These are phyloP conservation scores for Phytophthora boehmeriae DNA, from an alignment of 352 stramenopile genomes.

Conservation along the genomic window DNA sequence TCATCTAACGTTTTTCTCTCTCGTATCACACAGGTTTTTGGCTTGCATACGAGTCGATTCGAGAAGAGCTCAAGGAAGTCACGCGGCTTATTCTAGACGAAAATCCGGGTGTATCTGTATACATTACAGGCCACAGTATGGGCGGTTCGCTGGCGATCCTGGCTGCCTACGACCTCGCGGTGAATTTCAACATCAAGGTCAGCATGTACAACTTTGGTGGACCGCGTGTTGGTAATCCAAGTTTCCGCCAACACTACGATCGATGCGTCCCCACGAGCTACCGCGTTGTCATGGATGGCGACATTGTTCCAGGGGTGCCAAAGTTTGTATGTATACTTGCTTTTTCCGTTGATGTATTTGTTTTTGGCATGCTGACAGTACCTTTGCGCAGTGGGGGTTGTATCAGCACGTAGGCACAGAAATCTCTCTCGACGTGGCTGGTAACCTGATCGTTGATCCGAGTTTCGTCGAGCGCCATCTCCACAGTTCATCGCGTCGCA, in stretches of 20 bases:
- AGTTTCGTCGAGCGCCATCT: conserved; percentile 83
- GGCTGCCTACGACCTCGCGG: conserved; percentile 82
- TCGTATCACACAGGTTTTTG: conserved; percentile 64
- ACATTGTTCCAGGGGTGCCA: conserved; percentile 78
- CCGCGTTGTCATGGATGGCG: conserved; percentile 81
- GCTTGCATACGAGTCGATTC: conserved; percentile 84
- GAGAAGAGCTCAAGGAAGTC: conserved; percentile 77
- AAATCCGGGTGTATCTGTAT: conserved; percentile 87
- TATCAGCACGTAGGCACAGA: conserved; percentile 82
- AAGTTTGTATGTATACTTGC: conserved; percentile 61
- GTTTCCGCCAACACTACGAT: conserved; percentile 81
- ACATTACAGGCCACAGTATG: conserved; percentile 93
- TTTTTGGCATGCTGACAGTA: conserved; percentile 5
- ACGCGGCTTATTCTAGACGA: conserved; percentile 81
- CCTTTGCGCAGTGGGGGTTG: conserved; percentile 56
- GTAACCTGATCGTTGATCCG: conserved; percentile 82
- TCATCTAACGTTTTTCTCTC: conserved; percentile 15
- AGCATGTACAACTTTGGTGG: conserved; percentile 92
- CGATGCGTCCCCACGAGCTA: conserved; percentile 79
- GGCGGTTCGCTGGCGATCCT: conserved; percentile 91
- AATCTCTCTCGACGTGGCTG: conserved; percentile 68
- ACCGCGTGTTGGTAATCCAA: conserved; percentile 85
- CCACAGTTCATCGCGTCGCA: conserved; percentile 69
- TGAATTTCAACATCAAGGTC: conserved; percentile 87
- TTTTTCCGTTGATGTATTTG: conserved; percentile 4